These are phyloP conservation scores for Castanopsis chinensis DNA, from an alignment of 306 rosid species.

Conservation along the genomic window DNA sequence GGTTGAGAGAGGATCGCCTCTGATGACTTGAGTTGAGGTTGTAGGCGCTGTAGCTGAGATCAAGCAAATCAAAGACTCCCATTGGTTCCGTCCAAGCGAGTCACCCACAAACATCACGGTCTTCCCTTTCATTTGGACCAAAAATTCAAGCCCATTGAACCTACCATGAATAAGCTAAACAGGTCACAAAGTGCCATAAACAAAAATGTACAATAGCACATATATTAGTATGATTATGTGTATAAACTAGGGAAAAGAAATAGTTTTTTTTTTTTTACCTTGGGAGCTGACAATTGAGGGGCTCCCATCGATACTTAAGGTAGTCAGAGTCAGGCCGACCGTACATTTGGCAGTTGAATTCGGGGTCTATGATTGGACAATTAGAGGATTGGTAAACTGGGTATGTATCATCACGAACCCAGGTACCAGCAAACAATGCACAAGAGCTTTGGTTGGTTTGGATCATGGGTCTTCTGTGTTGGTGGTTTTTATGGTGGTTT, in stretches of 20 bases:
- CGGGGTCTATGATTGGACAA: constrained; percentile 82
- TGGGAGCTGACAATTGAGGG: constrained; percentile 92
- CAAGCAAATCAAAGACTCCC: constrained; percentile 91
- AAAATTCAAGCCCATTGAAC: constrained; percentile 81
- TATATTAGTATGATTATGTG: not conserved
- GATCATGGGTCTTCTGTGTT: constrained; percentile 56
- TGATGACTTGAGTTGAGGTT: constrained; percentile 61
- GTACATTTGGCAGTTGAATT: constrained; percentile 85
- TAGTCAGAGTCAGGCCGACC: constrained; percentile 92
- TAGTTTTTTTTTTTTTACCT: constrained; percentile 41
- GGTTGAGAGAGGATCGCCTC: constrained; percentile 81
- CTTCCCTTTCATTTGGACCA: constrained; percentile 72
- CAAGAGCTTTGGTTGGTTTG: constrained; percentile 73
- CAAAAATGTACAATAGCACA: not conserved
- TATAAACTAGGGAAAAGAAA: not conserved
- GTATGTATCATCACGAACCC: constrained; percentile 79
- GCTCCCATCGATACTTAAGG: constrained; percentile 85
- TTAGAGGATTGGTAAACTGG: constrained; percentile 69
- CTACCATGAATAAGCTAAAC: constrained; percentile 59
- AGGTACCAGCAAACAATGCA: constrained; percentile 75
- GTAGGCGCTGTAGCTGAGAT: constrained; percentile 55
- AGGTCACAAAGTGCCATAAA: constrained; percentile 29
- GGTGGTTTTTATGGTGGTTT: constrained; percentile 46
- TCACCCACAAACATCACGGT: constrained; percentile 93
- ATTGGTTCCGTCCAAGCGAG: constrained; percentile 84